Percentiles rank a stretch among this genome's conserved stretches.
These are phyloP conservation scores for Mycena belliarum DNA, from an alignment of 768 basidiomycete genomes.

Conservation along the genomic window DNA sequence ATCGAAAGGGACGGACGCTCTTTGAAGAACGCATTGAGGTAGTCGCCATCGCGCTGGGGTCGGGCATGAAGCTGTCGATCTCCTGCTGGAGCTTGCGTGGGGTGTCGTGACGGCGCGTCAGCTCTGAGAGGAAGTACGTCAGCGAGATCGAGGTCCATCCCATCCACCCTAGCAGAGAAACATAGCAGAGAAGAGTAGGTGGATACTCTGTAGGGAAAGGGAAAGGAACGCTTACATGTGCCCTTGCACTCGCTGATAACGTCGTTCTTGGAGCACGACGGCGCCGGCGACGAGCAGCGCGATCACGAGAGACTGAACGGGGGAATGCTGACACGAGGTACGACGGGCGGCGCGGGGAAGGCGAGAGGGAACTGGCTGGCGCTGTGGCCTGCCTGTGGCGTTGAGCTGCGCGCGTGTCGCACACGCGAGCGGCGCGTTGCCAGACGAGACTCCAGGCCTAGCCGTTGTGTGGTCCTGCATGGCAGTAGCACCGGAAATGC, in stretches of 20 bases:
- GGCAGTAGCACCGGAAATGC: no score
- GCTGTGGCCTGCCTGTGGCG: no score
- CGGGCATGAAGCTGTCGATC: slow-evolving; percentile 70
- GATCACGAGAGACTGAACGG: slow-evolving; percentile 13
- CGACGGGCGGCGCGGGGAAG: not conserved
- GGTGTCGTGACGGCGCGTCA: slow-evolving; percentile 71
- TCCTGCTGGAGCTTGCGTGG: slow-evolving; percentile 69
- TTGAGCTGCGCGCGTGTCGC: slow-evolving; percentile 70
- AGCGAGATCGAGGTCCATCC: slow-evolving; percentile 72
- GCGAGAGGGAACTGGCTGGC: slow-evolving; percentile 33
- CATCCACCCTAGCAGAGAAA: slow-evolving; percentile 71
- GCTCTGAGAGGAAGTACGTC: slow-evolving; percentile 78
- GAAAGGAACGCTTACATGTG: slow-evolving; percentile 60
- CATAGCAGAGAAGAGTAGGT: not conserved
- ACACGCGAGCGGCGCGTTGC: slow-evolving; percentile 65
- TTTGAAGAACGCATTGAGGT: slow-evolving; percentile 58
- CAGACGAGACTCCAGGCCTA: slow-evolving; percentile 76
- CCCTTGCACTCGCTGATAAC: slow-evolving; percentile 81
- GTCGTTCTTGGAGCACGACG: slow-evolving; percentile 49
- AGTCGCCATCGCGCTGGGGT: slow-evolving; percentile 61
- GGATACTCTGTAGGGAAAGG: not conserved
- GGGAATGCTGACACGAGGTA: slow-evolving; percentile 17
- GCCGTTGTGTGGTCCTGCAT: no score
- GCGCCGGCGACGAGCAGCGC: slow-evolving; percentile 14
- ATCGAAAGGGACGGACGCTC: no score